phyloP scores from a whole-genome alignment of 345 rosid genomes.

The Eucalyptus sideroxylon region DNA sequence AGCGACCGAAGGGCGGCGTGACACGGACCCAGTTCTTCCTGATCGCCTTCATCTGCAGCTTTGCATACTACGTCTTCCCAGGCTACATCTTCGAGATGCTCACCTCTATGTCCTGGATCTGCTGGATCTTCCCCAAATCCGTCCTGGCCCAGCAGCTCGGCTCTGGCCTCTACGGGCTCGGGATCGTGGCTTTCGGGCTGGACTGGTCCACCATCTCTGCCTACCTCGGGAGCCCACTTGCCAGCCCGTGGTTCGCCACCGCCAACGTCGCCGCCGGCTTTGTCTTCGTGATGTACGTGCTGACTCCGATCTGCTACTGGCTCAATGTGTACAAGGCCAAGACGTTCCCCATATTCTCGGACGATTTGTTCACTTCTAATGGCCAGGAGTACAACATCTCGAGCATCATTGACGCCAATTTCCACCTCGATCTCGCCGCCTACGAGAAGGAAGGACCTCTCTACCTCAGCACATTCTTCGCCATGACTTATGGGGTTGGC shows the following conservation, averaged over 20 bases:
- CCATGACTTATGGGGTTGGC: constrained; percentile 80
- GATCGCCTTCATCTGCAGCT: constrained; percentile 76
- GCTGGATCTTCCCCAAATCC: constrained; percentile 73
- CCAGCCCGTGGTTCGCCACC: constrained; percentile 99
- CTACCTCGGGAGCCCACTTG: constrained; percentile 95
- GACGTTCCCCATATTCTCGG: constrained; percentile 82
- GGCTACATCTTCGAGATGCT: constrained; percentile 83
- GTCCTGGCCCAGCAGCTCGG: constrained; percentile 89
- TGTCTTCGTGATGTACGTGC: constrained; percentile 51
- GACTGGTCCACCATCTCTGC: constrained; percentile 96
- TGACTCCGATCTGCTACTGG: constrained; percentile 79
- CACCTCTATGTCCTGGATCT: constrained; percentile 88
- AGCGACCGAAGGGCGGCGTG: constrained; percentile 55
- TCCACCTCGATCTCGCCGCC: constrained; percentile 64
- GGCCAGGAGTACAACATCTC: constrained; percentile 78
- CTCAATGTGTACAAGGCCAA: constrained; percentile 64
- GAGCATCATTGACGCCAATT: constrained; percentile 53
- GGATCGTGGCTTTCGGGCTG: constrained; percentile 58
- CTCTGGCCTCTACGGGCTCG: constrained; percentile 89
- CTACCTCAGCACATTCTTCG: constrained; percentile 78
- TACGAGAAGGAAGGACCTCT: constrained; percentile 77
- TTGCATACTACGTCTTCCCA: constrained; percentile 79
- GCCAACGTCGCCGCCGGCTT: constrained; percentile 88
- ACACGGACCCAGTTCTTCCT: constrained; percentile 82
- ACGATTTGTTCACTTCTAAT: constrained; percentile 44